Evolutionary conservation across 2,329 filamentous ascomycete genomes (phyloP), one percentile per base, ranked within the genome.

Genomic region (Atkinsonella hypoxylon): DNA sequence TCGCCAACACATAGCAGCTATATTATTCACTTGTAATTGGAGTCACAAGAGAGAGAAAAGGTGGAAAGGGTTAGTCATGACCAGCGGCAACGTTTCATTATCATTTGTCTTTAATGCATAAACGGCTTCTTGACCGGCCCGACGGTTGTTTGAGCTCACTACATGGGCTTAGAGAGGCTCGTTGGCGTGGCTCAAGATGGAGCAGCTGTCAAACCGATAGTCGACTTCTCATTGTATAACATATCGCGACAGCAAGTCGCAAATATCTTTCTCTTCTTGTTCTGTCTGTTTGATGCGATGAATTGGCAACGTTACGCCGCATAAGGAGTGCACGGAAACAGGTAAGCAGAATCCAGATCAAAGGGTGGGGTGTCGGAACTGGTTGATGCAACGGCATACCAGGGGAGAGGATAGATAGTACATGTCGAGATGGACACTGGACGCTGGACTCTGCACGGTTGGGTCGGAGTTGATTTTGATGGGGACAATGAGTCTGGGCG

Each of bases 381-480:
- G 18, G 39, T 41, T 11, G n/a, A 41, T 17, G 11, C 18, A 41
- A 11, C 17, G 17, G 39, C n/a, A 12, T 22, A 20, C n/a, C 4
- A 13, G 39, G 18, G 17, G n/a, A 13, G 39, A 20, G 18, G 18
- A 12, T 3, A 13, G 17, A 12, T 12, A 41, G 9, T 10, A 41
- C 11, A 20, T 41, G 12, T 5, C 18, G 11, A 41, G 18, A 11
- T 18, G 11, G 39, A 12, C 32, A 36, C 17, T 17, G 39, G 39
- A 12, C 20, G 17, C n/a, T 48, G n/a, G 18, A 18, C 32, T 15
- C 26, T 48, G 47, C 36, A 42, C n/a, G 38, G 47, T 42, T 42
- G 39, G 39, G 26, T 1, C 41, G 47, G 47, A 41, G 47, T 48
- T 48, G 47, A 41, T 38, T 48, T 48, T 42, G 22, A 48, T 31